Base-by-base conservation (phyloP, 202 grass and related monocot species). In the Elaeis oleifera region DNA sequence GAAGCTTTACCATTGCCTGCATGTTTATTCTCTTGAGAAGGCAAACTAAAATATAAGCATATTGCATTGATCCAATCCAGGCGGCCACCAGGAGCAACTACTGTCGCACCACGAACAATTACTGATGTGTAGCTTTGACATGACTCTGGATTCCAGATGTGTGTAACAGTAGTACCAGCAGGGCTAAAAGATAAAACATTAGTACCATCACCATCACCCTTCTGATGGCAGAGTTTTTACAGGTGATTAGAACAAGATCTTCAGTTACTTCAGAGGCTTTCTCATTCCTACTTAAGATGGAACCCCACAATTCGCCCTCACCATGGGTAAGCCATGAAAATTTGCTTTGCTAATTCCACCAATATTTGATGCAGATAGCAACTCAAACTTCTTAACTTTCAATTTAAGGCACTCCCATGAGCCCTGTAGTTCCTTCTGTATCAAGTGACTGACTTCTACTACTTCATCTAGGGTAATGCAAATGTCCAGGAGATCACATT, bases 51-150 rank as follows among this genome's bases (percentile, higher is more conserved):
- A 58, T 92, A 71, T 39, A 74, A 69, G 64, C 75, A 77, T 72
- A 97, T 80, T 6, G 66, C 72, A 76, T 61, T 83, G 68, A 92
- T 84, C 94, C 94, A 97, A 84, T 97, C 94, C 64, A 97, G 81
- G 56, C 94, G 87, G 49, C 84, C 94, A 73, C 94, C 94, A 70
- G 94, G 94, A 61, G 84, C 88, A 56, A 97, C 71, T 72, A 89
- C 23, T 70, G 94, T 97, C 27, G 77, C 94, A 79, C 81, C 80
- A 67, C 44, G 61, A 74, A 97, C 77, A 68, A 70, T 64, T 53
- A 97, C 49, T 16, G 94, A 84, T 71, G 69, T 91, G 56, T 97
- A 97, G 29, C 70, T 84, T 70, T 97, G 76, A 29, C 70, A 71
- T 56, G 74, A 75, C 32, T 77, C 64, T 75, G 94, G 79, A 77